These are phyloP conservation scores for Amniculicola lignicola DNA, from an alignment of 495 filamentous ascomycete genomes.

Conservation along the genomic window DNA sequence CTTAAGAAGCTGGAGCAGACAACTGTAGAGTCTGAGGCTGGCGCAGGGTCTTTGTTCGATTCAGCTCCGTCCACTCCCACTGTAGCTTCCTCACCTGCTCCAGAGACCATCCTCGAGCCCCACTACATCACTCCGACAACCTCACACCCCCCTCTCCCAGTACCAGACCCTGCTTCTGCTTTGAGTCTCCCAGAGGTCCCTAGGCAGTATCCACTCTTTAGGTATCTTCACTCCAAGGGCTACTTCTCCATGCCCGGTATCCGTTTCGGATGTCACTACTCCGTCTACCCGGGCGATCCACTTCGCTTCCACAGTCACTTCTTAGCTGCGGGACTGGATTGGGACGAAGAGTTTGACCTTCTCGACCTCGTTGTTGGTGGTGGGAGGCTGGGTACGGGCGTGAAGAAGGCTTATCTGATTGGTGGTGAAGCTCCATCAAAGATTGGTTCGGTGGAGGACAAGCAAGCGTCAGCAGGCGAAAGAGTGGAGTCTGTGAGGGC, in stretches of 20 bases:
- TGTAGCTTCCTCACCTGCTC: neutral
- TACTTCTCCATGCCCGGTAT: constrained; percentile 91
- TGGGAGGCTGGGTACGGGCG: constrained; percentile 83
- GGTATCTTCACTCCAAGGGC: constrained; percentile 69
- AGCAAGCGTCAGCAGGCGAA: constrained; percentile 7
- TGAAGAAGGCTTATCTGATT: constrained; percentile 92
- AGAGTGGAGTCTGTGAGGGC: neutral
- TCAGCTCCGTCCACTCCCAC: neutral
- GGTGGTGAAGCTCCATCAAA: constrained; percentile 53
- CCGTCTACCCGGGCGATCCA: constrained; percentile 92
- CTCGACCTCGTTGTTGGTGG: constrained; percentile 81
- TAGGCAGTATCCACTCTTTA: constrained; percentile 61
- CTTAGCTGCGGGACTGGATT: constrained; percentile 69
- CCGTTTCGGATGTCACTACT: constrained; percentile 90
- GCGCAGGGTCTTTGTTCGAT: neutral
- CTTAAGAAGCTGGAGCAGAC: neutral
- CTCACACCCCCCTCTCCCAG: constrained; percentile 53
- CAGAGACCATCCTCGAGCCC: constrained; percentile 21
- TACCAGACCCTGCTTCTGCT: constrained; percentile 38
- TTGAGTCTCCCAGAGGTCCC: constrained; percentile 47
- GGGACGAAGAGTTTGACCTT: constrained; percentile 82
- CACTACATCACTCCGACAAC: constrained; percentile 59
- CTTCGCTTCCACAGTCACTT: constrained; percentile 95
- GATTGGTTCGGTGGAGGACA: constrained; percentile 4
- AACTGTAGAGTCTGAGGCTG: neutral